Base-by-base conservation (phyloP, 1,284 basidiomycete species). In the Leccinum solheimii region DNA sequence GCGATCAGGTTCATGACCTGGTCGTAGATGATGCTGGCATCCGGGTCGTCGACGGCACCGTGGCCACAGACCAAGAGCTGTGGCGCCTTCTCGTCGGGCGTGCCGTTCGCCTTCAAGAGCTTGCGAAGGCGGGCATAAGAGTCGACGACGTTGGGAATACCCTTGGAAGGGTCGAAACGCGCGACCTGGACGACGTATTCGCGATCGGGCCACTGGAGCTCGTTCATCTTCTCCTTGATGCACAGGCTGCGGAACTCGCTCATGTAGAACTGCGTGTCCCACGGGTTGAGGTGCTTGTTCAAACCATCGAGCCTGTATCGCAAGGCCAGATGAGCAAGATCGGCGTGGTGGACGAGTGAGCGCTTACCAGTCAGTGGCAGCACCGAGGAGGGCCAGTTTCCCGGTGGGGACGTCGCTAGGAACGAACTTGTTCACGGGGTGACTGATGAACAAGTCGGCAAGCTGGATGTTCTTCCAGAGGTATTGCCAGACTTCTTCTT, bases 401-500 rank as follows among this genome's bases (percentile, higher is more conserved):
- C 87, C 81, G 16, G 79, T 76, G n/a, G 88, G 88, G 8, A 95
- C 92, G 69, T 90, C 87, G 65, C 84, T 86, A 10, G 93, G 94
- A 11, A 95, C 92, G 70, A 95, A 95, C 76, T 91, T 91, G 80
- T 83, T 90, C 68, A 95, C 92, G n/a, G 93, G 93, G 72, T 95
- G 93, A 73, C 90, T 86, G 78, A 95, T 90, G 80, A 95, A 94
- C 68, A 94, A 75, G 78, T 95, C 92, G 55, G 91, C 87, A 30
- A 88, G 81, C 72, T 92, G 83, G 71, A 95, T 92, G 75, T 93
- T 93, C 68, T 92, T 88, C 88, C 90, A 95, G 16, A 95, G 81
- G 74, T 94, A 95, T 69, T 94, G 84, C 92, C 93, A 95, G 11
- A 94, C 92, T 66, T 91, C 89, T 69, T 90, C 85, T 70, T 95